Evolutionary conservation across 441 rosid genomes (phyloP), one percentile per base, ranked within the genome.

Genomic region (Erodium chrysanthum): DNA sequence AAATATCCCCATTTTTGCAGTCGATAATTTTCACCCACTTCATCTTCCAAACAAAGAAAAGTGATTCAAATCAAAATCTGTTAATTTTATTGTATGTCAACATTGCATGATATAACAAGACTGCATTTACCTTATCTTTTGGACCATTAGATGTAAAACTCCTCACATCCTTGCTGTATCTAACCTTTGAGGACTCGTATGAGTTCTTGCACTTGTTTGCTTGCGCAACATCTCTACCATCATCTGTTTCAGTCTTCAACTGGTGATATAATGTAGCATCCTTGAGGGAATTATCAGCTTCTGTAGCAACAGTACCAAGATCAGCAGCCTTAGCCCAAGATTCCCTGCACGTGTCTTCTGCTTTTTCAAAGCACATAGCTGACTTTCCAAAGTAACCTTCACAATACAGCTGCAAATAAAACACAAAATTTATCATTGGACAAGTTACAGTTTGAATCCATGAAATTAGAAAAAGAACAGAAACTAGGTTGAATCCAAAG

Each of bases 371-470:
- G 68, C 88, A 86, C 68, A 75, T 70, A 60, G 78, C 70, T 42
- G 86, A 84, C 87, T 74, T 81, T 66, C 75, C 79, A 77, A 76
- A 84, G 64, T 76, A 83, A 46, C 67, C 52, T 74, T 78, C 80
- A 14, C 42, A 69, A 46, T 81, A 71, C 22, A 84, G 83, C 87
- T 86, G 83, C 66, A 21, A 58, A 58, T 18, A 50, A n/a, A 59
- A 69, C 14, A 22, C 10, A 50, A 69, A n/a, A 58, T 58, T 22
- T 9, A 21, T n/a, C 0, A 15, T 58, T 21, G 22, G 63, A 58
- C 15, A 58, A 58, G 15, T 58, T 58, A 22, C 20, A 12, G 15
- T 15, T 50, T 22, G 33, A 12, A 22, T 22, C 23, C 10, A 37
- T 11, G n/a, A n/a, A n/a, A n/a, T n/a, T n/a, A n/a, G n/a, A n/a